Conservation (phyloP, 441 rosid genomes). For the Cnidoscolus chayamansa region DNA sequence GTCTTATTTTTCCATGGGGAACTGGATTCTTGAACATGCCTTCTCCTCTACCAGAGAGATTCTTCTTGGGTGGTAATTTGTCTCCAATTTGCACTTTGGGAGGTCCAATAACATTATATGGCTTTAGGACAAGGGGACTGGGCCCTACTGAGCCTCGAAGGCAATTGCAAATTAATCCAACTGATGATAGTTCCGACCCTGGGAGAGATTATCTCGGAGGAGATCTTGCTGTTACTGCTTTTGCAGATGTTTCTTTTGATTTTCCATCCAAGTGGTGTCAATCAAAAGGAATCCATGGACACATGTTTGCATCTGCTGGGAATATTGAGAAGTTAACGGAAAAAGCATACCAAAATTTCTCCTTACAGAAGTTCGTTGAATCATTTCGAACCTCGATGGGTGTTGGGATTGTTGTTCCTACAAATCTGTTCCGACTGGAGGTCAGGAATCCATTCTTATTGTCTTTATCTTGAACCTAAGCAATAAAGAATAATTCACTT, state of each 20-base stretch:
- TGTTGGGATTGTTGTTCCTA: conserved; percentile 80
- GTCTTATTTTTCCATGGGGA: conserved; percentile 80
- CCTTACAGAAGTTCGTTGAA: conserved; percentile 44
- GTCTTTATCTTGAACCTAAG: background rate
- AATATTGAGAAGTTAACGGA: conserved; percentile 64
- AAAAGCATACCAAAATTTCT: conserved; percentile 57
- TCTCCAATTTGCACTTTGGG: conserved; percentile 76
- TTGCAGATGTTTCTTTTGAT: conserved; percentile 89
- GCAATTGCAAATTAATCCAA: conserved; percentile 30
- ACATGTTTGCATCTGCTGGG: conserved; percentile 78
- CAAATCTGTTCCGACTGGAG: conserved; percentile 72
- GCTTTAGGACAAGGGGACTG: conserved; percentile 68
- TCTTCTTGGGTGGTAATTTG: conserved; percentile 83
- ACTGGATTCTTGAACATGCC: conserved; percentile 44
- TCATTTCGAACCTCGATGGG: conserved; percentile 72
- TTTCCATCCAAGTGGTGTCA: conserved; percentile 72
- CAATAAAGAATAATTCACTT: background rate
- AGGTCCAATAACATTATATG: conserved; percentile 81
- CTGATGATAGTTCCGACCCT: conserved; percentile 34
- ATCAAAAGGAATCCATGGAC: conserved; percentile 84
- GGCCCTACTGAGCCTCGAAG: conserved; percentile 74
- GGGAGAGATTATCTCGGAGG: conserved; percentile 86
- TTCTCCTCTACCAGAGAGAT: conserved; percentile 75
- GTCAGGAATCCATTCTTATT: conserved; percentile 38
- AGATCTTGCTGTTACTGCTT: conserved; percentile 74